Percentiles rank a stretch among this genome's conserved stretches.
Evolutionary conservation across 164 flowering plant genomes (phyloP).

Genomic region (Nymphaea thermarum): DNA sequence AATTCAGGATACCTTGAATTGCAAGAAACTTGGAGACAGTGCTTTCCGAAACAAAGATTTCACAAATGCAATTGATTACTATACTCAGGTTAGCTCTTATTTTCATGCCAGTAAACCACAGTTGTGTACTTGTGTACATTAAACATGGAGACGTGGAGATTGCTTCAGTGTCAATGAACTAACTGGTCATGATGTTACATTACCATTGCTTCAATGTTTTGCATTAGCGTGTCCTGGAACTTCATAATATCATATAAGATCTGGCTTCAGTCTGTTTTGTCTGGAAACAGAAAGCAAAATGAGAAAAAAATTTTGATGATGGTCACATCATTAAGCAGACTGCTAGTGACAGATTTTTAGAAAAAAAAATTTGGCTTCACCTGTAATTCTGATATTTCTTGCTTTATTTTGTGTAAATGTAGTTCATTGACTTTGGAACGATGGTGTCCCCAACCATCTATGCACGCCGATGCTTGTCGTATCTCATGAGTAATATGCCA

Average conservation of each 20-base stretch:
- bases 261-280: too few relatives aligned
- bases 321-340: too few relatives aligned
- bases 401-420: conserved; percentile 1
- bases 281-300: too few relatives aligned
- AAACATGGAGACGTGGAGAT: background rate
- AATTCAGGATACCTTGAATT: conserved; percentile 83
- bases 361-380: too few relatives aligned
- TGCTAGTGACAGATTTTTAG: too few relatives aligned
- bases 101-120: background rate
- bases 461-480: conserved; percentile 72
- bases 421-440: conserved; percentile 85
- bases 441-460: conserved; percentile 83
- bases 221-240: background rate
- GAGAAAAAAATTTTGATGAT: too few relatives aligned
- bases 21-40: conserved; percentile 76
- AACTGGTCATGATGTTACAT: background rate
- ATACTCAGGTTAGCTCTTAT: conserved; percentile 40
- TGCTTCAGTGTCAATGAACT: background rate
- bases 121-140: background rate
- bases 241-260: too few relatives aligned
- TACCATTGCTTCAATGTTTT: background rate
- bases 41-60: conserved; percentile 83
- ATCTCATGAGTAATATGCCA: conserved; percentile 65
- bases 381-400: too few relatives aligned
- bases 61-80: conserved; percentile 60